Evolutionary conservation across 495 filamentous ascomycete genomes (phyloP), one percentile per base, ranked within the genome.

Genomic region (Hypoxylon fragiforme): DNA sequence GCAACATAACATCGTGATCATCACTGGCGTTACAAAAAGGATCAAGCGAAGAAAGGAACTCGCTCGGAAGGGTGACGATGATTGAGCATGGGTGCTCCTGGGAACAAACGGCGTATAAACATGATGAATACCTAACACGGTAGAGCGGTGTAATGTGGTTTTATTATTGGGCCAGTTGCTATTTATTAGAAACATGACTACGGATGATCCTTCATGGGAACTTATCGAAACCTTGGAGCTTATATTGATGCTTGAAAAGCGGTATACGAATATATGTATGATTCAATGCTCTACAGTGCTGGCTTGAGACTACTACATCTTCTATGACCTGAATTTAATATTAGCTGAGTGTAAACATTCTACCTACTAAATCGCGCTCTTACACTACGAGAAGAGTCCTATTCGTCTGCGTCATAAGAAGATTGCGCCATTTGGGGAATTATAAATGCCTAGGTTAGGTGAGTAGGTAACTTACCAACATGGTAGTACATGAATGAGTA

Each of bases 1-100:
- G 61, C 39, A 44, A 63, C n/a, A 49, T 34, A 63, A 31, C 55
- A 63, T 56, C 35, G 45, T 41, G 57, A 56, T 50, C 49, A 51
- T 52, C 39, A 57, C 20, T 49, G 62, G 65, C 57, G 65, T 65
- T 65, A 65, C 45, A 54, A 42, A n/a, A 39, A 54, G 50, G 24
- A 54, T 26, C 45, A 55, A 63, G 44, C 49, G 42, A 44, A 50
- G 18, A 32, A 62, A 42, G 46, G 54, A 42, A 47, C 46, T 45
- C 43, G 49, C 46, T 45, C 43, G 49, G 48, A 50, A 28, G 36
- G 42, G 39, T 50, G 32, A 63, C 40, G 44, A 49, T 47, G 50
- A 44, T 42, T 21, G 52, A 53, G 58, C 47, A 26, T 40, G 46
- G 47, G 28, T 30, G 47, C 48, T 57, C 47, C 34, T 36, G 52